Evolutionary conservation across 306 rosid species (phyloP), one percentile per base, ranked within the genome.

Genomic region (Arachis hypogaea): DNA sequence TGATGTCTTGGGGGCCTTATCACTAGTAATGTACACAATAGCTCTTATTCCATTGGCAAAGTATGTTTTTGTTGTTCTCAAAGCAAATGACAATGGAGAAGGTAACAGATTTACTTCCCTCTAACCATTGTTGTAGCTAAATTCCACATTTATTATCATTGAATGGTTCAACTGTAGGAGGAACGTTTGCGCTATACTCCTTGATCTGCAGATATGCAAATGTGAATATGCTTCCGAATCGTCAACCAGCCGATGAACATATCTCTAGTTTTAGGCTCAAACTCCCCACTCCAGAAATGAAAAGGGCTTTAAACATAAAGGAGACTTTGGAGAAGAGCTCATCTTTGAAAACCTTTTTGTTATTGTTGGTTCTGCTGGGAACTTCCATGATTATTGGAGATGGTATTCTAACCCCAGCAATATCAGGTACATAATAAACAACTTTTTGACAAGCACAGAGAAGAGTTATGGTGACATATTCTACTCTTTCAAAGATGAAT

Each of bases 311-410:
- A 64, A 71, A 7, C 50, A 84, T 94, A 78, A 94, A 89, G 82
- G 97, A 92, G 51, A 58, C 77, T 65, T 80, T 94, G 81, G 99
- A 94, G 81, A 94, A 47, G 81, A 82, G 52, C 59, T 54, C 87
- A 9, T 33, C 74, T 76, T 68, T 87, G 84, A 94, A 86, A 82
- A 89, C 85, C 36, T 28, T 84, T 63, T 82, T 94, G 78, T 78
- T 94, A 78, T 80, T 94, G 84, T 78, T 89, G 78, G 97, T 94
- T 85, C 88, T 94, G 61, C 77, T 89, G 83, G 99, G 97, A 72
- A 90, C 99, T 80, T 94, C 99, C 77, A 84, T 91, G 99, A 69
- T 92, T 80, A 94, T 94, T 81, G 99, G 97, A 76, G 99, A 91
- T 73, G 99, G 97, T 54, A 94, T 94, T 80, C 83, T 94, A 59